Percentiles rank a stretch among this genome's conserved stretches.
Evolutionary conservation across 495 filamentous ascomycete species (phyloP).

Genomic region (Cercophora samala): DNA sequence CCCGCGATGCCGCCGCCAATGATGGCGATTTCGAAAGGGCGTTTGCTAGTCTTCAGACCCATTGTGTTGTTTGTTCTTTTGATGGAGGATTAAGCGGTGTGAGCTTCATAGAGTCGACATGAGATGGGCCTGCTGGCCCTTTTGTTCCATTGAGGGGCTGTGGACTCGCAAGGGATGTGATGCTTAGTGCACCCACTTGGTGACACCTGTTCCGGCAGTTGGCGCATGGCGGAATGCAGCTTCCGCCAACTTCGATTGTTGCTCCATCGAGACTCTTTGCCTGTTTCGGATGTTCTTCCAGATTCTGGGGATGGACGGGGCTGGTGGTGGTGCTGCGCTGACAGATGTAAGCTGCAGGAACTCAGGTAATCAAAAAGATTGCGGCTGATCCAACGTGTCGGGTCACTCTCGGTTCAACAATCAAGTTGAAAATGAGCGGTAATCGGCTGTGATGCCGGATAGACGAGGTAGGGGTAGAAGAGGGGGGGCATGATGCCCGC

Average conservation of each 20-base stretch:
- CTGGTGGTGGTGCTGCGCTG: neutral
- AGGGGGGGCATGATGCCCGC: neutral
- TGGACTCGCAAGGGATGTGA: neutral
- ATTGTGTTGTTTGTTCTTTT: neutral
- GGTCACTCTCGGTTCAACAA: neutral
- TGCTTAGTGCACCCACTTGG: neutral
- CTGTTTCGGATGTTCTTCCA: neutral
- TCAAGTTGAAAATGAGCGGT: neutral
- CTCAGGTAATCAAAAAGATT: neutral
- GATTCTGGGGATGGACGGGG: neutral
- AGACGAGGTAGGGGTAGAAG: neutral
- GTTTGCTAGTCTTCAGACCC: neutral
- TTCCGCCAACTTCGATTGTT: neutral
- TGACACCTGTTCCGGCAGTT: neutral
- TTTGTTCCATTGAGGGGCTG: neutral
- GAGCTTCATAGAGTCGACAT: neutral
- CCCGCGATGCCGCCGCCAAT: slow-evolving; percentile 37
- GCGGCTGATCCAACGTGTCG: neutral
- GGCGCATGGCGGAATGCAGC: neutral
- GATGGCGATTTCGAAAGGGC: slow-evolving; percentile 31
- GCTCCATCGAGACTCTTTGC: neutral
- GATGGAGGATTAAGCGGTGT: neutral
- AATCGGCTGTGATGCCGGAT: neutral
- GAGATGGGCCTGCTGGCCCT: neutral
- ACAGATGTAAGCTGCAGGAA: neutral